Percentiles rank a stretch among this genome's conserved stretches.
These are phyloP conservation scores for Carex cristatella DNA, from an alignment of 176 grass and related monocot species.

Conservation along the genomic window DNA sequence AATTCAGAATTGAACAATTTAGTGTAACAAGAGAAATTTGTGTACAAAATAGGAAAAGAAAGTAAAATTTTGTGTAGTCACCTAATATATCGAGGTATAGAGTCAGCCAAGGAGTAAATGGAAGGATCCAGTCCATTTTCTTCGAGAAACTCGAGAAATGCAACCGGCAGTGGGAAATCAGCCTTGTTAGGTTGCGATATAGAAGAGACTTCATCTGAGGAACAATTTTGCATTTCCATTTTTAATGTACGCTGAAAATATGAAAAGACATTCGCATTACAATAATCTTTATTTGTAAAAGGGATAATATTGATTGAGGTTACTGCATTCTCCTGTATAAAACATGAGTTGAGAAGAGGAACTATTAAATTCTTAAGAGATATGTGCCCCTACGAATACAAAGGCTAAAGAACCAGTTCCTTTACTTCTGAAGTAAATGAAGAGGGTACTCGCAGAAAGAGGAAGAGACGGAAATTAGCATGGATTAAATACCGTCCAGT, in stretches of 20 bases:
- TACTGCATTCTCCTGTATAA: too few species aligned
- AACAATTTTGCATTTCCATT: conserved; percentile 23
- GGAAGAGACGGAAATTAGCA: not conserved
- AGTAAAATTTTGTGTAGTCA: conserved; percentile 6
- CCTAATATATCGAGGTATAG: conserved; percentile 92
- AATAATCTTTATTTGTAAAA: too few species aligned
- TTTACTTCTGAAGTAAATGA: too few species aligned
- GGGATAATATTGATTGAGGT: too few species aligned
- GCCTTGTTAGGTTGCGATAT: not conserved
- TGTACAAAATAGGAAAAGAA: not conserved
- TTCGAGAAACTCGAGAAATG: conserved; percentile 73
- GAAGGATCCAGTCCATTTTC: conserved; percentile 72
- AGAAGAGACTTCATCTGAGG: not conserved
- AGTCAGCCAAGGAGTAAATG: conserved; percentile 56
- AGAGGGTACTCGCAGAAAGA: too few species aligned
- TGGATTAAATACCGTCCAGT: not conserved
- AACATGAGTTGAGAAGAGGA: not conserved
- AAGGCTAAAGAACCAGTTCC: too few species aligned
- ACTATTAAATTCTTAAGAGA: too few species aligned
- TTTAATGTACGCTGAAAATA: conserved; percentile 10
- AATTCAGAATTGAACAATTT: not conserved
- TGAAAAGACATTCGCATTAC: too few species aligned
- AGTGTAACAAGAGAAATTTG: not conserved
- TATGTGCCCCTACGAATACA: not conserved
- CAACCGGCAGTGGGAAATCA: conserved; percentile 39